A percentile compares a stretch with the other conserved stretches of the same genome.
Evolutionary conservation across 352 stramenopile species (phyloP).

Genomic region (Lagenidium sp.): DNA sequence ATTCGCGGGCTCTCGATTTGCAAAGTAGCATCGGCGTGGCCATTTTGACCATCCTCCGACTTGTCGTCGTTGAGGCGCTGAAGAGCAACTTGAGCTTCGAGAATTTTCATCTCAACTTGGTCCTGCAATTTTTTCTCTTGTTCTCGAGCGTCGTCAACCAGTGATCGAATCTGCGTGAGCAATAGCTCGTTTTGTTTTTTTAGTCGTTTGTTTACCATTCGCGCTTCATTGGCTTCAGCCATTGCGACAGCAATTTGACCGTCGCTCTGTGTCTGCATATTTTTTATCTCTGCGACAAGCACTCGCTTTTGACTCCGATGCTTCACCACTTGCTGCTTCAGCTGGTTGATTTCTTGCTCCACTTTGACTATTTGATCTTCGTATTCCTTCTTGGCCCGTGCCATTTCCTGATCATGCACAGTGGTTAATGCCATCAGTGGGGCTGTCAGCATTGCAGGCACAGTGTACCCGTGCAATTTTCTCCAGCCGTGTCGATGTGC

Average conservation of each 20-base stretch:
- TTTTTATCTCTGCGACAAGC: conserved; percentile 66
- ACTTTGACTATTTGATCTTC: conserved; percentile 50
- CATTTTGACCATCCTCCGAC: not conserved
- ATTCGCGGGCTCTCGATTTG: not conserved
- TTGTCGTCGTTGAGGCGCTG: conserved; percentile 9
- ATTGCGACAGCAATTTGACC: conserved; percentile 74
- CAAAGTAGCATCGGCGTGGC: conserved; percentile 2
- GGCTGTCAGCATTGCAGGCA: too few relatives aligned
- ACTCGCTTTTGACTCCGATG: conserved; percentile 71
- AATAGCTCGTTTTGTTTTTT: conserved; percentile 82
- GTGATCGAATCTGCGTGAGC: conserved; percentile 64
- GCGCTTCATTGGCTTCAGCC: conserved; percentile 73
- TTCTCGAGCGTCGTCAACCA: conserved; percentile 54
- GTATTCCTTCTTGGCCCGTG: conserved; percentile 52
- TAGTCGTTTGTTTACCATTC: conserved; percentile 78
- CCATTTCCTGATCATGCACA: conserved; percentile 63
- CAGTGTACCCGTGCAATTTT: conserved; percentile 57
- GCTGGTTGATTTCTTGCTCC: conserved; percentile 36
- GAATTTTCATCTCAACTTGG: conserved; percentile 11
- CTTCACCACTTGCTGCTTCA: conserved; percentile 71
- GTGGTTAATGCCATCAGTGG: too few relatives aligned
- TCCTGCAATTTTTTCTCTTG: conserved; percentile 35
- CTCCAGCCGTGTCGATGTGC: conserved; percentile 61
- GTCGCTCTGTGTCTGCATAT: conserved; percentile 66
- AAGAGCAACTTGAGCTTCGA: conserved; percentile 9